These are phyloP conservation scores for Penicillium sp. DNA, from an alignment of 2,329 filamentous ascomycete genomes.

Conservation along the genomic window DNA sequence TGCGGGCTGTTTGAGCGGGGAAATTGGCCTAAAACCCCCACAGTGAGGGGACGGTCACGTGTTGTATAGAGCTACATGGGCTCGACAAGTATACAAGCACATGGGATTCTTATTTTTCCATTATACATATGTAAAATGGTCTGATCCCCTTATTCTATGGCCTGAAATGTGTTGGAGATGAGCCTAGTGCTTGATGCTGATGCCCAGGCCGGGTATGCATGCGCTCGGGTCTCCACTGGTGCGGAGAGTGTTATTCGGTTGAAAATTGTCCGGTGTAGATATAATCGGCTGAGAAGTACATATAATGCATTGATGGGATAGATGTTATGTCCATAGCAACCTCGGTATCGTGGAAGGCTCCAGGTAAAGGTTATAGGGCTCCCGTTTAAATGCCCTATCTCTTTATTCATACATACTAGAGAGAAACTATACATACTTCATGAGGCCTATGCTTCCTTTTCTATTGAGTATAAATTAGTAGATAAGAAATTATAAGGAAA, in stretches of 20 bases:
- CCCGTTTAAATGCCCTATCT: neutral
- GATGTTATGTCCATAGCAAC: neutral
- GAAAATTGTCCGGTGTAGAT: neutral
- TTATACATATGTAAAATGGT: neutral
- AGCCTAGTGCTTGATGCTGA: neutral
- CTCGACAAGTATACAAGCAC: neutral
- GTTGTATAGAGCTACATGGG: neutral
- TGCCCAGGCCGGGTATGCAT: conserved; percentile 6
- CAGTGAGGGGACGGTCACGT: conserved; percentile 28
- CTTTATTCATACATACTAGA: neutral
- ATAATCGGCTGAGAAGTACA: neutral
- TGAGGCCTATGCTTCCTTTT: too few species aligned
- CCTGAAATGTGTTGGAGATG: neutral
- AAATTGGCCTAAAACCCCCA: conserved; percentile 30
- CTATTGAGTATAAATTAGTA: too few species aligned
- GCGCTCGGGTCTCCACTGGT: conserved; percentile 10
- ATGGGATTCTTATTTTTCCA: neutral
- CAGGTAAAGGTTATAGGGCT: neutral
- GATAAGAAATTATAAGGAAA: too few species aligned
- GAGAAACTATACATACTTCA: neutral
- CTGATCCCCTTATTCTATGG: neutral
- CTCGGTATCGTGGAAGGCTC: neutral
- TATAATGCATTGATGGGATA: neutral
- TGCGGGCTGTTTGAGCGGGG: conserved; percentile 32
- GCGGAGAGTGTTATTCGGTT: conserved; percentile 6